A percentile compares a stretch with the other conserved stretches of the same genome.
These are phyloP conservation scores for Lachnellula hyalina DNA, from an alignment of 2,329 filamentous ascomycete genomes.

Conservation along the genomic window DNA sequence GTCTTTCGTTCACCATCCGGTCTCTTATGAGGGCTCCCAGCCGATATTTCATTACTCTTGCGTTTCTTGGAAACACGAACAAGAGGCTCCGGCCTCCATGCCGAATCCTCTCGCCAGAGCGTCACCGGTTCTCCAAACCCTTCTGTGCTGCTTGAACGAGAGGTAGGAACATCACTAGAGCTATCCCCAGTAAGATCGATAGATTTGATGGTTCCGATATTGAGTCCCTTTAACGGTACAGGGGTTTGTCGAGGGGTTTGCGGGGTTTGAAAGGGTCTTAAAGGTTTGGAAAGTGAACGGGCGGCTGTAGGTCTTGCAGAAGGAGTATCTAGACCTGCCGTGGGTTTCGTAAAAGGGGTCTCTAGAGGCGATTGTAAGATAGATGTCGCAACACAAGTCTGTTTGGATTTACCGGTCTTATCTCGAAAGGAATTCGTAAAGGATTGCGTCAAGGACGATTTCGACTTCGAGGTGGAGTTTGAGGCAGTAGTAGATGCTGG, in stretches of 20 bases:
- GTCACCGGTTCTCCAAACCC: slow-evolving; percentile 17
- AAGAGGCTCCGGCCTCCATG: slow-evolving; percentile 26
- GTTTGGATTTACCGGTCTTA: slow-evolving; percentile 12
- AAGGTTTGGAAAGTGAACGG: slow-evolving; percentile 9
- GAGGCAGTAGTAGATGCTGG: slow-evolving; percentile 27
- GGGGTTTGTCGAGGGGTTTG: slow-evolving; percentile 31
- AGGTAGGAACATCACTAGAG: slow-evolving; percentile 7
- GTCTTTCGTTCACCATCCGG: slow-evolving; percentile 2
- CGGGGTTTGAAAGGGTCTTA: slow-evolving; percentile 26
- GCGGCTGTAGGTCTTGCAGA: slow-evolving; percentile 13
- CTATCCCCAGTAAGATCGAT: slow-evolving; percentile 31
- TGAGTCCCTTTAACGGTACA: slow-evolving; percentile 12
- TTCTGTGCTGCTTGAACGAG: slow-evolving; percentile 24
- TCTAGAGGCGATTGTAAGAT: slow-evolving; percentile 13
- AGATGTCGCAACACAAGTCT: neutral
- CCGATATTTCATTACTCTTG: slow-evolving; percentile 30
- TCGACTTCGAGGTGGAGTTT: slow-evolving; percentile 1
- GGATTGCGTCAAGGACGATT: slow-evolving; percentile 17
- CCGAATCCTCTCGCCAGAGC: slow-evolving; percentile 26
- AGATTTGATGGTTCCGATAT: slow-evolving; percentile 22
- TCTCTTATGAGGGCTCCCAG: slow-evolving; percentile 10
- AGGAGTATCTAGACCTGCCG: slow-evolving; percentile 21
- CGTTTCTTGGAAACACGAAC: slow-evolving; percentile 26
- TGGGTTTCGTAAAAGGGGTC: slow-evolving; percentile 20
- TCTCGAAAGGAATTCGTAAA: slow-evolving; percentile 21